A percentile compares a stretch with the other conserved stretches of the same genome.
Evolutionary conservation across 1,139 yeast species (phyloP).

Genomic region (Groenewaldozyma sp.): DNA sequence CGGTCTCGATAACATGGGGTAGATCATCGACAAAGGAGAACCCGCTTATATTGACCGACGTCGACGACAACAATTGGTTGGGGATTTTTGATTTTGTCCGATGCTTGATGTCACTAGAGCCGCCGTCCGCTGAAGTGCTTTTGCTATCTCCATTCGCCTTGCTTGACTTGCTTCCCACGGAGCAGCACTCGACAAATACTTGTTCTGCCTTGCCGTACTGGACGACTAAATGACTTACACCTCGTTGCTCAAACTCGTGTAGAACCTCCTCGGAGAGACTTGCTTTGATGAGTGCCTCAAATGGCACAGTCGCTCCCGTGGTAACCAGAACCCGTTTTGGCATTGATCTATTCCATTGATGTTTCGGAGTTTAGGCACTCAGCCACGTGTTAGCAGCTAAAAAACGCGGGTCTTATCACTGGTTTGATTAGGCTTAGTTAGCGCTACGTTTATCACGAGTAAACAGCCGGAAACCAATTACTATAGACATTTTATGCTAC

Average conservation of each 20-base stretch:
- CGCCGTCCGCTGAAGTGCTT: not conserved
- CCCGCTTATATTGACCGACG: conserved; percentile 24
- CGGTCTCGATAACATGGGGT: conserved; percentile 32
- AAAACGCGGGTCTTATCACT: too few relatives aligned
- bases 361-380: too few relatives aligned
- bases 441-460: too few relatives aligned
- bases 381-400: too few relatives aligned
- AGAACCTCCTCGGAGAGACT: conserved; percentile 36
- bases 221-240: conserved; percentile 38
- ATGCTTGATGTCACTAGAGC: not conserved
- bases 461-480: too few relatives aligned
- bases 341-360: too few relatives aligned
- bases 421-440: too few relatives aligned
- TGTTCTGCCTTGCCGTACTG: conserved; percentile 58
- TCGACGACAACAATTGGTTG: not conserved
- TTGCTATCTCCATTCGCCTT: conserved; percentile 1
- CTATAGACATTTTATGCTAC: too few relatives aligned
- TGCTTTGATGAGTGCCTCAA: conserved; percentile 42
- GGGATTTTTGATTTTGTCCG: not conserved
- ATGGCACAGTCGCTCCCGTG: conserved; percentile 84
- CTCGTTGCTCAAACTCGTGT: conserved; percentile 25
- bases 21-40: conserved; percentile 33
- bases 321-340: conserved; percentile 40
- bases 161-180: conserved; percentile 3
- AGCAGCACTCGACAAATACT: conserved; percentile 15